phyloP scores from a whole-genome alignment of 495 filamentous ascomycete species.

The Aspergillus funiculosus region DNA sequence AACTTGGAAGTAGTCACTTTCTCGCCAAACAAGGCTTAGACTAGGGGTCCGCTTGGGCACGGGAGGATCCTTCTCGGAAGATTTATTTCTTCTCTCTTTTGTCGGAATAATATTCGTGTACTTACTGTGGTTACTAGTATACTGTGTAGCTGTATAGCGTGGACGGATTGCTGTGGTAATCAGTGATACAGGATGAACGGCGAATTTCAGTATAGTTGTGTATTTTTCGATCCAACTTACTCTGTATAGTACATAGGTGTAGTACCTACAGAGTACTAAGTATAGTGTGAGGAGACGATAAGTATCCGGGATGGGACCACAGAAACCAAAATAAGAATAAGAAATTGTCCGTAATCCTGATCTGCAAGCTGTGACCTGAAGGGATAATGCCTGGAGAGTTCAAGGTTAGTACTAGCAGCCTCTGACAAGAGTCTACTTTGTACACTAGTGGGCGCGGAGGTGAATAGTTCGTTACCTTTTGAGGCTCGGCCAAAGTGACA shows the following conservation, averaged over 20 bases:
- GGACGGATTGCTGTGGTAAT: too few relatives aligned
- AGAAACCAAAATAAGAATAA: constrained; percentile 14
- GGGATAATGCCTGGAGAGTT: too few relatives aligned
- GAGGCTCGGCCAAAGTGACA: constrained; percentile 14
- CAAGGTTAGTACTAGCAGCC: constrained; percentile 11
- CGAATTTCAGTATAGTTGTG: constrained; percentile 7
- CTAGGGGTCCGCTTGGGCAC: constrained; percentile 1
- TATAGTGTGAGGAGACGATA: too few relatives aligned
- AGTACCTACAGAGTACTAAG: too few relatives aligned
- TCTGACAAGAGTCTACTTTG: too few relatives aligned
- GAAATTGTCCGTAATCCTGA: constrained; percentile 9
- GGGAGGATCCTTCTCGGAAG: constrained; percentile 14
- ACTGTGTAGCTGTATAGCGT: too few relatives aligned
- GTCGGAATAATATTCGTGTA: constrained; percentile 15
- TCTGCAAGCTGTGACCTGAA: not conserved
- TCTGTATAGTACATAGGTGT: too few relatives aligned
- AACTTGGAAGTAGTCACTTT: not conserved
- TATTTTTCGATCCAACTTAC: too few relatives aligned
- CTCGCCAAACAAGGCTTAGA: constrained; percentile 2
- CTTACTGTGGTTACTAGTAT: too few relatives aligned
- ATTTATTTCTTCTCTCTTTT: constrained; percentile 6
- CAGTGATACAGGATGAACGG: constrained; percentile 2
- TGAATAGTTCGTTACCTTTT: constrained; percentile 13
- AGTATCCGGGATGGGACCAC: constrained; percentile 8
- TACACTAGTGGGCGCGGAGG: too few relatives aligned